Evolutionary conservation across 2,329 filamentous ascomycete species (phyloP).

Genomic region (Thermothelomyces thermophilus): DNA sequence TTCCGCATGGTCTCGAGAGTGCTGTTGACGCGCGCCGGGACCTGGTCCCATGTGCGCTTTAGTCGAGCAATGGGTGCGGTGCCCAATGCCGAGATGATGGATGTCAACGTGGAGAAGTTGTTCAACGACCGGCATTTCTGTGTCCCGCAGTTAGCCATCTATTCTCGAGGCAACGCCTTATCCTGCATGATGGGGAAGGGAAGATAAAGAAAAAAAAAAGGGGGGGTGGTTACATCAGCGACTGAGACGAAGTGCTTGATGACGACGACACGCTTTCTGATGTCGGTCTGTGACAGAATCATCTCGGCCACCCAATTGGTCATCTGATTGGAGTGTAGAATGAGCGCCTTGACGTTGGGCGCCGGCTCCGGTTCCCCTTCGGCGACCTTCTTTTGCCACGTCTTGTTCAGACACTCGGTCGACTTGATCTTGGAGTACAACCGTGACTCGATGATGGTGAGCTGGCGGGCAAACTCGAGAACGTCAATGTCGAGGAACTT

Average conservation of each 20-base stretch:
- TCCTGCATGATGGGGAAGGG: background rate
- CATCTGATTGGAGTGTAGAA: constrained; percentile 95
- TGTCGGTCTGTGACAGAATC: constrained; percentile 90
- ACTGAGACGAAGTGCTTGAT: constrained; percentile 98
- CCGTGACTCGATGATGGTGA: constrained; percentile 93
- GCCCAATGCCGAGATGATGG: constrained; percentile 91
- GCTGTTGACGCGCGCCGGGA: constrained; percentile 74
- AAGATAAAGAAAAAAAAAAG: background rate
- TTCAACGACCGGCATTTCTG: constrained; percentile 91
- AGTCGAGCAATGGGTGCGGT: constrained; percentile 93
- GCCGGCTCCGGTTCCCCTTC: constrained; percentile 80
- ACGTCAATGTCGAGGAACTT: constrained; percentile 97
- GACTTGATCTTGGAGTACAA: constrained; percentile 94
- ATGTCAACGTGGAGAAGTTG: constrained; percentile 96
- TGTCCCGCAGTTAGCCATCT: constrained; percentile 21
- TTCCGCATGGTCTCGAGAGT: constrained; percentile 86
- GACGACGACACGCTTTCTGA: constrained; percentile 92
- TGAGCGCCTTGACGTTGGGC: constrained; percentile 90
- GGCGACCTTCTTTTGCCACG: constrained; percentile 91
- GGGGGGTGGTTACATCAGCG: constrained; percentile 68
- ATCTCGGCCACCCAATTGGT: constrained; percentile 99
- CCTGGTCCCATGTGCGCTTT: constrained; percentile 88
- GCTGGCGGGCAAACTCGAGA: constrained; percentile 91
- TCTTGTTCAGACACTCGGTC: constrained; percentile 95
- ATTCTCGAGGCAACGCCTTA: background rate